Conservation (phyloP, 345 rosid genomes). For the Syzygium jambos region DNA sequence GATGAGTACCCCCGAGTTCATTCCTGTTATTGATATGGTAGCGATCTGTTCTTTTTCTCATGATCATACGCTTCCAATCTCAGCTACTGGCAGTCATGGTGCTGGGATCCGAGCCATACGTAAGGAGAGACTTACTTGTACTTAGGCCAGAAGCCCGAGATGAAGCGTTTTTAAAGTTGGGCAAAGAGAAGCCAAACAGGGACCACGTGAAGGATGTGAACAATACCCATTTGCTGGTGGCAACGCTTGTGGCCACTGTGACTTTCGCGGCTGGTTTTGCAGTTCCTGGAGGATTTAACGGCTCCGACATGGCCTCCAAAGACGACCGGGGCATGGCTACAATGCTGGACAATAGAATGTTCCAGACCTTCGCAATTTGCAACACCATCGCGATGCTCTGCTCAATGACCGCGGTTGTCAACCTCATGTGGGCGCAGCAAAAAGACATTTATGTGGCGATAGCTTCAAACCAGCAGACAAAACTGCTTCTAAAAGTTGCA, state of each 20-base stretch:
- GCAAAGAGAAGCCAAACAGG: neutral
- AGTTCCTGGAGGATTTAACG: neutral
- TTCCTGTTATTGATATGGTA: neutral
- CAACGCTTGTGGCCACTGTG: neutral
- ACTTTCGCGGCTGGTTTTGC: neutral
- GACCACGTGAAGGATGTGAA: neutral
- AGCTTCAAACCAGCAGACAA: accelerated
- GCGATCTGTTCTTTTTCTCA: neutral
- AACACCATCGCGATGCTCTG: neutral
- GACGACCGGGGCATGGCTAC: neutral
- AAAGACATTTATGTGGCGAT: accelerated
- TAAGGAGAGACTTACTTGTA: neutral
- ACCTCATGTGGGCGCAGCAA: neutral
- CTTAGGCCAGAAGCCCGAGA: neutral
- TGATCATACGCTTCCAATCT: neutral
- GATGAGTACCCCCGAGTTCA: neutral
- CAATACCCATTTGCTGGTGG: neutral
- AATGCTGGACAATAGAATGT: neutral
- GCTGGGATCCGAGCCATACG: neutral
- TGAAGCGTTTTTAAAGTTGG: neutral
- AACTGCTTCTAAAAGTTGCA: accelerated
- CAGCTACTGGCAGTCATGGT: accelerated
- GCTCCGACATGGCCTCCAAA: neutral
- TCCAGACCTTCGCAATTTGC: neutral
- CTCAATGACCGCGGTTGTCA: neutral